phyloP scores from a whole-genome alignment of 225 moss, liverwort and hornwort species.

The Physcomitrellopsis africana region DNA sequence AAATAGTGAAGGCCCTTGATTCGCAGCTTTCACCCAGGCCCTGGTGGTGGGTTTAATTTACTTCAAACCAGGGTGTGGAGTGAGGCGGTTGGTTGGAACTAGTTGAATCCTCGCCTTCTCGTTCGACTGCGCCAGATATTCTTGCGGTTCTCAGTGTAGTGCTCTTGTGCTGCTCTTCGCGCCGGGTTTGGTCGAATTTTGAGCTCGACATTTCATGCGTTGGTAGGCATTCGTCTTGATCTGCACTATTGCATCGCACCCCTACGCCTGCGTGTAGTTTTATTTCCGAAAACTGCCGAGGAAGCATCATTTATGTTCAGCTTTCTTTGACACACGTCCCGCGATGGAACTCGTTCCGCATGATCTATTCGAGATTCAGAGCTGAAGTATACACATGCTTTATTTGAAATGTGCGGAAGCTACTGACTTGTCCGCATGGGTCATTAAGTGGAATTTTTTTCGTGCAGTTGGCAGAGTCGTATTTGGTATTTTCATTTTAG shows the following conservation, averaged over 20 bases:
- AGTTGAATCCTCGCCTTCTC: conserved; percentile 23
- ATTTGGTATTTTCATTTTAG: too few relatives aligned
- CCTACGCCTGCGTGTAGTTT: neutral
- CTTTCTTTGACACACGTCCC: too few relatives aligned
- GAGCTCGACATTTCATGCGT: conserved; percentile 23
- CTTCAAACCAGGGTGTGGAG: conserved; percentile 1
- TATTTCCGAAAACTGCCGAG: conserved; percentile 19
- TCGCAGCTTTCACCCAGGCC: conserved; percentile 4
- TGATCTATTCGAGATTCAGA: too few relatives aligned
- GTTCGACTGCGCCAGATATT: neutral
- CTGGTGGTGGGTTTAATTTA: conserved; percentile 3
- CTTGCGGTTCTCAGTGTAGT: conserved; percentile 15
- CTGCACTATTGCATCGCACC: neutral
- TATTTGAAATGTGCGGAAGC: too few relatives aligned
- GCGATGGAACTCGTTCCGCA: too few relatives aligned
- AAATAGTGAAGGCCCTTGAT: conserved; percentile 20
- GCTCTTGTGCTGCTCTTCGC: conserved; percentile 5
- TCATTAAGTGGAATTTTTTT: too few relatives aligned
- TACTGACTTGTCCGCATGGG: too few relatives aligned
- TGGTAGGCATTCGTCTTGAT: conserved; percentile 33
- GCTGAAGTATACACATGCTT: too few relatives aligned
- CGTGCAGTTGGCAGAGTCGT: too few relatives aligned
- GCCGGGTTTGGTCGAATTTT: conserved; percentile 16
- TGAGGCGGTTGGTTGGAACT: conserved; percentile 3
- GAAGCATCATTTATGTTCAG: neutral